These are phyloP conservation scores for Mycena olivaceomarginata DNA, from an alignment of 768 basidiomycete species.

Conservation along the genomic window DNA sequence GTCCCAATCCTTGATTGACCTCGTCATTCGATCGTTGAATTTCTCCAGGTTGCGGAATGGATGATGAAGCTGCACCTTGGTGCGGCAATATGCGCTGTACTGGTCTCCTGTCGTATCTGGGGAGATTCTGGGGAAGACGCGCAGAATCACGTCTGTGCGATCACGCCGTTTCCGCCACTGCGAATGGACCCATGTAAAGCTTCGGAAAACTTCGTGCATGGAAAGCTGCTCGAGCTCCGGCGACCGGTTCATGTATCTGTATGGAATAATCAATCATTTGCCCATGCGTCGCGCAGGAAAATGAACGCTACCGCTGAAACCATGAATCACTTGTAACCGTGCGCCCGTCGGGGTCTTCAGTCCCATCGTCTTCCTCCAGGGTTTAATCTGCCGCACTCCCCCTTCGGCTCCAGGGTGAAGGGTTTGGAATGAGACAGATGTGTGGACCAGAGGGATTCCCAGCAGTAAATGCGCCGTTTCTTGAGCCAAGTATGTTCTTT, in stretches of 20 bases:
- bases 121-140: constrained; percentile 36
- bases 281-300: neutral
- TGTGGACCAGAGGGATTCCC: too few relatives aligned
- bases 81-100: constrained; percentile 34
- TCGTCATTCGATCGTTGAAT: neutral
- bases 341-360: neutral
- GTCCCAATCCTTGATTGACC: neutral
- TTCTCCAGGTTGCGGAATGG: neutral
- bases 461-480: too few relatives aligned
- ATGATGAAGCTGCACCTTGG: constrained; percentile 17
- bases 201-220: constrained; percentile 11
- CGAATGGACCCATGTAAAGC: neutral
- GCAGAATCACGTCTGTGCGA: neutral
- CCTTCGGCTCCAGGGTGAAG: constrained; percentile 37
- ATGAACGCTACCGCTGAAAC: constrained; percentile 28
- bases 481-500: too few relatives aligned
- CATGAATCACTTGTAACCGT: constrained; percentile 33
- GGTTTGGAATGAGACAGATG: constrained; percentile 37
- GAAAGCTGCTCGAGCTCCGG: constrained; percentile 5
- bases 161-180: neutral
- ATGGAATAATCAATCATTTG: neutral
- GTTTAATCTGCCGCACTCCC: constrained; percentile 12
- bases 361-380: neutral
- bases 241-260: constrained; percentile 31
- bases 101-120: constrained; percentile 43